Evolutionary conservation across 1,139 yeast species (phyloP).

Genomic region (Geotrichum restrictum): DNA sequence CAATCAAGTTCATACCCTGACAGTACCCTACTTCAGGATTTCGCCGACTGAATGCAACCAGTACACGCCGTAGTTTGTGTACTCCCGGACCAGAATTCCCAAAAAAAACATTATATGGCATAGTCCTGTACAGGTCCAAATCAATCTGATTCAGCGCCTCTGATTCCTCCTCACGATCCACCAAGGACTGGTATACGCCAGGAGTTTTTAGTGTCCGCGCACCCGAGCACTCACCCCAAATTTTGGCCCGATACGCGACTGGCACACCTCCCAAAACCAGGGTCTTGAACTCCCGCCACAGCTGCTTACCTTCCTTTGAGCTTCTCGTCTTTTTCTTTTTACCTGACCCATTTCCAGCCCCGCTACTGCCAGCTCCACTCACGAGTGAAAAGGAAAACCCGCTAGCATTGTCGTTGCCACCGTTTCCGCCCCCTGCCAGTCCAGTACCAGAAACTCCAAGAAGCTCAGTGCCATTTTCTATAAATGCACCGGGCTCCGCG

Average conservation of each 20-base stretch:
- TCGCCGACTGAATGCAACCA: constrained; percentile 52
- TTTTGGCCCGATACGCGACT: constrained; percentile 45
- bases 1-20: constrained; percentile 60
- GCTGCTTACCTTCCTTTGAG: constrained; percentile 25
- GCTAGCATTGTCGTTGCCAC: constrained; percentile 5
- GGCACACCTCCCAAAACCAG: constrained; percentile 50
- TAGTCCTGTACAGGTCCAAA: constrained; percentile 53
- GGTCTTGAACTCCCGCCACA: constrained; percentile 39
- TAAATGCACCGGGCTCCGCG: constrained; percentile 23
- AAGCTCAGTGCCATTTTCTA: constrained; percentile 36
- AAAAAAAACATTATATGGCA: constrained; percentile 55
- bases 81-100: constrained; percentile 55
- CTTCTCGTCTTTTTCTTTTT: constrained; percentile 24
- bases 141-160: constrained; percentile 51
- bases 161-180: constrained; percentile 30
- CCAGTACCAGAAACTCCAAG: constrained; percentile 44
- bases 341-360: background rate
- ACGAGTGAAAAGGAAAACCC: constrained; percentile 12
- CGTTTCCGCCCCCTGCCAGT: constrained; percentile 21
- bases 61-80: constrained; percentile 46
- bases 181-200: constrained; percentile 46
- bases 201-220: constrained; percentile 48
- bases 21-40: constrained; percentile 54
- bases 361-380: constrained; percentile 1
- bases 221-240: constrained; percentile 57